phyloP scores from a whole-genome alignment of 2,329 filamentous ascomycete species.

The Exophiala xenobiotica region DNA sequence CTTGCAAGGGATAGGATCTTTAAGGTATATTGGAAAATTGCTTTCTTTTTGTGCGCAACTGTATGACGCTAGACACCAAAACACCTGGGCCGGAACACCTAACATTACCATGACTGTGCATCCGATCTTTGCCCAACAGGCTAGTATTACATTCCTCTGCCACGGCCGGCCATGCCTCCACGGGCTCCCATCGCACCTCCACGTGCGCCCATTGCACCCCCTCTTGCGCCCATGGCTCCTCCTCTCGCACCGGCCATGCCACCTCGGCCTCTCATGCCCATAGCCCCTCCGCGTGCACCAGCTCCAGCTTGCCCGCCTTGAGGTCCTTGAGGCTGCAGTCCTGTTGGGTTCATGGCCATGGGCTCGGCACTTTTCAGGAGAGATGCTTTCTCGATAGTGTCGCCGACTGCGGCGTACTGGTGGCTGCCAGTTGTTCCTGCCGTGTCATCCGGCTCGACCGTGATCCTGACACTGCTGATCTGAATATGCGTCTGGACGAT shows the following conservation, averaged over 20 bases:
- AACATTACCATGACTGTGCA: background rate
- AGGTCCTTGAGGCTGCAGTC: conserved; percentile 1
- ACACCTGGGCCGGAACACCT: background rate
- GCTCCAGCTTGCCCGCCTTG: too few relatives aligned
- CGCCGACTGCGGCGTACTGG: conserved; percentile 10
- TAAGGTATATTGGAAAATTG: too few relatives aligned
- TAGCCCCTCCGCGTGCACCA: too few relatives aligned
- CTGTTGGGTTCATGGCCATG: conserved; percentile 8
- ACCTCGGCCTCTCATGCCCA: too few relatives aligned
- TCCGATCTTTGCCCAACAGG: background rate
- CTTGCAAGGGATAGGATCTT: too few relatives aligned
- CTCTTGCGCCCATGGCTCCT: conserved; percentile 4
- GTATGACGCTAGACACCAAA: background rate
- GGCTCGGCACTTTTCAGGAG: conserved; percentile 12
- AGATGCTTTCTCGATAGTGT: conserved; percentile 11
- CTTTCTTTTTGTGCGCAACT: too few relatives aligned
- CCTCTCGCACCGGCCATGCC: background rate
- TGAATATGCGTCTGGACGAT: conserved; percentile 10
- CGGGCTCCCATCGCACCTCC: conserved; percentile 5
- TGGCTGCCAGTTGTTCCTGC: conserved; percentile 7
- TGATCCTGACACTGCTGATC: conserved; percentile 13
- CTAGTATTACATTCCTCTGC: conserved; percentile 6
- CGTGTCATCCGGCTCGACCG: conserved; percentile 8
- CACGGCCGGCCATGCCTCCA: conserved; percentile 1
- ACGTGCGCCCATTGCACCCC: conserved; percentile 5